A percentile compares a stretch with the other conserved stretches of the same genome.
phyloP scores from a whole-genome alignment of 768 basidiomycete genomes.

The Calvatia gigantea region DNA sequence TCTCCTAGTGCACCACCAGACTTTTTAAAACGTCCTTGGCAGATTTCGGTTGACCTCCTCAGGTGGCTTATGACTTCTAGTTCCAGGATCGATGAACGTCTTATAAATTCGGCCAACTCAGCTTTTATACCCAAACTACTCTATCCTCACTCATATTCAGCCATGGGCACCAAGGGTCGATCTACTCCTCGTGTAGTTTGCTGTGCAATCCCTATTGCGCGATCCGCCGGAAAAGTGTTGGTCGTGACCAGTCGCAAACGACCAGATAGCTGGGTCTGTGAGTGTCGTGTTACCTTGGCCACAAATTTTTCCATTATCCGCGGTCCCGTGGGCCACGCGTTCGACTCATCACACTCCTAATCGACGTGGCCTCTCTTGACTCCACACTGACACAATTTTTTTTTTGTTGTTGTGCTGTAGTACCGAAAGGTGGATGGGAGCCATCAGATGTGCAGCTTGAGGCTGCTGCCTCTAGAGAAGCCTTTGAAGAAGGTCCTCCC shows the following conservation, averaged over 20 bases:
- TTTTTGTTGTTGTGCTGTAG: conserved; percentile 31
- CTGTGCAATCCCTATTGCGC: conserved; percentile 83
- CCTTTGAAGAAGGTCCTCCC: conserved; percentile 95
- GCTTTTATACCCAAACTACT: conserved; percentile 15
- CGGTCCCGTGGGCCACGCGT: conserved; percentile 6
- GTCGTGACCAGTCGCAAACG: conserved; percentile 84
- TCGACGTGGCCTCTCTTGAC: conserved; percentile 9
- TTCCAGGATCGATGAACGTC: conserved; percentile 25
- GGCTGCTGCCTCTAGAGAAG: conserved; percentile 88
- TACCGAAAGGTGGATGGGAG: conserved; percentile 95
- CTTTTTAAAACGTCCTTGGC: conserved; percentile 15
- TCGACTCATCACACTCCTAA: conserved; percentile 2
- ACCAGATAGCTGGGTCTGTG: conserved; percentile 82
- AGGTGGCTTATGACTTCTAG: conserved; percentile 19
- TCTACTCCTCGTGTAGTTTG: conserved; percentile 82
- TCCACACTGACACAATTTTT: conserved; percentile 11
- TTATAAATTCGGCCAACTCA: conserved; percentile 21
- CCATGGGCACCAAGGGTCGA: conserved; percentile 70
- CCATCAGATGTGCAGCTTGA: conserved; percentile 75
- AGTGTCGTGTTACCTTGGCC: conserved; percentile 52
- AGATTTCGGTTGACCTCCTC: conserved; percentile 18
- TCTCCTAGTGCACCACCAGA: background rate
- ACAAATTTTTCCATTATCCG: conserved; percentile 9
- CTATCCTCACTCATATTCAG: conserved; percentile 16
- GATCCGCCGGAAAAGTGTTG: conserved; percentile 72